A percentile compares a stretch with the other conserved stretches of the same genome.
Conservation (phyloP, 192 early-diverging fungal species). For the Jimgerdemannia flammicorona region DNA sequence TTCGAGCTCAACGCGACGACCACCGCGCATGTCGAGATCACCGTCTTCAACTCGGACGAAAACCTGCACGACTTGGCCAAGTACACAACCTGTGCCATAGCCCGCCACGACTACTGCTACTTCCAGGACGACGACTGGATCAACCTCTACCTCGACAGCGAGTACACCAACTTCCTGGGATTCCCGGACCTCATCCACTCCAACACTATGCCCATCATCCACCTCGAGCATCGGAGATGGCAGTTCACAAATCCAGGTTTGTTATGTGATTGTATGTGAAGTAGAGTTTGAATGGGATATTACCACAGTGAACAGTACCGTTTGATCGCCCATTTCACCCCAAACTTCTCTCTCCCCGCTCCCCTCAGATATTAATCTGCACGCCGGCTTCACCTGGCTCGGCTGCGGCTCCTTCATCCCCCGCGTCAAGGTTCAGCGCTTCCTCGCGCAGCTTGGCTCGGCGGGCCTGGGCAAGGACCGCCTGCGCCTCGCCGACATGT, state of each 20-base stretch:
- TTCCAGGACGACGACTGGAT: constrained; percentile 57
- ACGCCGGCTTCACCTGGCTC: constrained; percentile 52
- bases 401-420: constrained; percentile 49
- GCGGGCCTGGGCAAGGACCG: constrained; percentile 42
- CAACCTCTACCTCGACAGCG: constrained; percentile 48
- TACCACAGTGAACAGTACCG: neutral
- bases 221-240: constrained; percentile 47
- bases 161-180: constrained; percentile 53
- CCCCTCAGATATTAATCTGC: constrained; percentile 38
- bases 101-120: constrained; percentile 49
- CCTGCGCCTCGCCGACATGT: constrained; percentile 42
- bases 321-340: neutral
- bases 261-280: too few species aligned
- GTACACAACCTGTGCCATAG: constrained; percentile 49
- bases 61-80: constrained; percentile 49
- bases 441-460: constrained; percentile 48
- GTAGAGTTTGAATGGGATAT: too few species aligned
- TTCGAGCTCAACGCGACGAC: constrained; percentile 21
- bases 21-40: constrained; percentile 19
- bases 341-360: neutral
- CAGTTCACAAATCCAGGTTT: constrained; percentile 44
- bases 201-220: constrained; percentile 42
- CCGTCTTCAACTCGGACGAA: constrained; percentile 41
- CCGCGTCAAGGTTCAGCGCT: constrained; percentile 41
- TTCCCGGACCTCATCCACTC: constrained; percentile 50